A percentile compares a stretch with the other conserved stretches of the same genome.
Conservation (phyloP, 148 eudicot genomes). For the Oxyria digyna region DNA sequence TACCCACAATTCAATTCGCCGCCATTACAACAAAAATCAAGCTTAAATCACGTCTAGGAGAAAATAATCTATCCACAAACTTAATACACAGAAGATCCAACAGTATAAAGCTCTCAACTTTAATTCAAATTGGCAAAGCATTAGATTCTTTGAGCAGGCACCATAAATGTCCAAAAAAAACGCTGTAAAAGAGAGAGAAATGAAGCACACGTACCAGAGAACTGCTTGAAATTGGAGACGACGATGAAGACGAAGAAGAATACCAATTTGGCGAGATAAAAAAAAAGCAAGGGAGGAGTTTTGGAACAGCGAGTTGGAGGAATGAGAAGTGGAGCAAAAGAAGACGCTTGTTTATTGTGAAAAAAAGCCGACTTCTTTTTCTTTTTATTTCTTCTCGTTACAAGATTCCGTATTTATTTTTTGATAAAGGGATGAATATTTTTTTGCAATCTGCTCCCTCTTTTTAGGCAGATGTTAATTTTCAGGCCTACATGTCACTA, state of each 20-base stretch:
- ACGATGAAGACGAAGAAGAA: neutral
- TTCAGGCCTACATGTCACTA: neutral
- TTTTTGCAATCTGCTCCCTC: constrained; percentile 7
- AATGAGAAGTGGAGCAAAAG: neutral
- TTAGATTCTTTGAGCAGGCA: neutral
- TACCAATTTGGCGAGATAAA: neutral
- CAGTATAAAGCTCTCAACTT: neutral
- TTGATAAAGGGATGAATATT: neutral
- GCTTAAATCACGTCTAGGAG: neutral
- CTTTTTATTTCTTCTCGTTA: neutral
- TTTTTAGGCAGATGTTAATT: constrained; percentile 1
- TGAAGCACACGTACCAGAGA: neutral
- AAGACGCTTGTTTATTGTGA: neutral
- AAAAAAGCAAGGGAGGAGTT: neutral
- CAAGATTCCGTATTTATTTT: neutral
- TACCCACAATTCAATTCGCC: neutral
- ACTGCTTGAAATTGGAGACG: neutral
- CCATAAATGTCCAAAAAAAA: neutral
- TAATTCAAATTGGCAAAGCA: constrained; percentile 3
- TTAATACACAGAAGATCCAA: neutral
- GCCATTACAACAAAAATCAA: neutral
- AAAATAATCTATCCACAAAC: neutral
- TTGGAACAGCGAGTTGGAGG: neutral
- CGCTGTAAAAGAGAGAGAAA: neutral
- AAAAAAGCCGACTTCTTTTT: neutral